Evolutionary conservation across 2,329 filamentous ascomycete species (phyloP).

Genomic region (Xylaria arbuscula): DNA sequence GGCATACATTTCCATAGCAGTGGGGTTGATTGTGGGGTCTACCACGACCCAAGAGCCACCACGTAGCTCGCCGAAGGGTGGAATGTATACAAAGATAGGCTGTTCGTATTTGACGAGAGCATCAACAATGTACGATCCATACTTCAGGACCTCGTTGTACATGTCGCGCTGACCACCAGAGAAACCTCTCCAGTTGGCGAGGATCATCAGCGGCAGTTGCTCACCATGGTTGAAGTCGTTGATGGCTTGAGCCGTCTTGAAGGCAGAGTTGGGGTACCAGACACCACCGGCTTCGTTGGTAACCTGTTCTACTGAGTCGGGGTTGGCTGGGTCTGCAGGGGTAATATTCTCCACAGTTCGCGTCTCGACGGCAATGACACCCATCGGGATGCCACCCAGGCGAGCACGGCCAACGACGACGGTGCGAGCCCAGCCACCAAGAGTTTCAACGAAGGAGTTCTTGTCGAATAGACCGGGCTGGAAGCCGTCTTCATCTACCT

Average conservation of each 20-base stretch:
- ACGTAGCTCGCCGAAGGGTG: constrained; percentile 94
- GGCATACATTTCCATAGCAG: constrained; percentile 99
- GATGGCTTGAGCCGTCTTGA: constrained; percentile 99
- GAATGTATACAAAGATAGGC: constrained; percentile 99
- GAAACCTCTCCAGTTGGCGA: constrained; percentile 99
- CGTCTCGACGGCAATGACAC: constrained; percentile 97
- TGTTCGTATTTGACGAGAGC: constrained; percentile 98
- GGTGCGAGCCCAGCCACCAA: constrained; percentile 96
- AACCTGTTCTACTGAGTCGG: constrained; percentile 97
- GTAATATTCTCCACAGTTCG: constrained; percentile 96
- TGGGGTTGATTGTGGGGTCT: constrained; percentile 96
- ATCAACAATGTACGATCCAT: constrained; percentile 98
- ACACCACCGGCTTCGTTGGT: constrained; percentile 96
- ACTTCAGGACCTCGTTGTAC: constrained; percentile 99
- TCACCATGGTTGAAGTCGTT: constrained; percentile 99
- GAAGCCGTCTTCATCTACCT: constrained; percentile 86
- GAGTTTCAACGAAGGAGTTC: constrained; percentile 94
- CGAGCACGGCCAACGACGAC: constrained; percentile 97
- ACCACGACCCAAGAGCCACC: constrained; percentile 99
- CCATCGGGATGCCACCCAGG: constrained; percentile 95
- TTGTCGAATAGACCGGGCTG: constrained; percentile 94
- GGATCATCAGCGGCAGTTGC: constrained; percentile 97
- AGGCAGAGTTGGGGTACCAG: constrained; percentile 99
- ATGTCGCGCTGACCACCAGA: constrained; percentile 99
- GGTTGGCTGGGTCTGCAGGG: constrained; percentile 96